Evolutionary conservation across 352 stramenopile genomes (phyloP), one percentile per base, ranked within the genome.

Genomic region (Pythium rishiriense): DNA sequence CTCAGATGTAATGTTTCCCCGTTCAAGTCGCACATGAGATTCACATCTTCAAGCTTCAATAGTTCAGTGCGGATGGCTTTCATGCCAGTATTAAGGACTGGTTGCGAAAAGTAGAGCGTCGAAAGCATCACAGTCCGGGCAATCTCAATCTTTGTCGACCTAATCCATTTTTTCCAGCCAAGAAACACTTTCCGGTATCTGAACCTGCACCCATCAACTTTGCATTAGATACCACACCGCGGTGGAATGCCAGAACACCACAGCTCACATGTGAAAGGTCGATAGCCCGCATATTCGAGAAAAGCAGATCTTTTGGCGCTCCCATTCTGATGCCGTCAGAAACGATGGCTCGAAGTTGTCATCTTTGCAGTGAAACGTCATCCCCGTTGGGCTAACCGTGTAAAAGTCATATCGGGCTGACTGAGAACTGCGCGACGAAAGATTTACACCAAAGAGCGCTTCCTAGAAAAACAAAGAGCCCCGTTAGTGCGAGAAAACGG

Each of bases 171-270:
- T 41, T 79, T 85, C 81, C 81, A 90, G 7, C 53, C 53, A 0
- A 84, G 14, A 31, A 89, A 91, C 5, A 79, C 78, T 58, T 91
- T 89, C 1, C 79, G 78, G 45, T 88, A 91, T 1, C 81, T 78
- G 52, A 91, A 91, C 1, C 81, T 91, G 15, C 6, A 17, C 1
- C 14, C 17, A 39, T 51, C n/a, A 25, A 25, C n/a, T 17, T 4
- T 4, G 37, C n/a, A 43, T 21, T 6, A 4, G 14, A n/a, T n/a
- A 12, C 37, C 19, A 43, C 5, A 35, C 31, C 37, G 14, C 35
- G 19, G 12, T 35, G 5, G 31, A 15, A 3, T 42, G 19, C 3
- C 35, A 42, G 35, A 42, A 15, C 11, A n/a, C n/a, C n/a, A n/a
- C 10, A 48, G 3, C 19, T 53, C 68, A 91, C 84, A 66, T 57